Conservation (phyloP, 805 yeast species). For the Candida golubevii region DNA sequence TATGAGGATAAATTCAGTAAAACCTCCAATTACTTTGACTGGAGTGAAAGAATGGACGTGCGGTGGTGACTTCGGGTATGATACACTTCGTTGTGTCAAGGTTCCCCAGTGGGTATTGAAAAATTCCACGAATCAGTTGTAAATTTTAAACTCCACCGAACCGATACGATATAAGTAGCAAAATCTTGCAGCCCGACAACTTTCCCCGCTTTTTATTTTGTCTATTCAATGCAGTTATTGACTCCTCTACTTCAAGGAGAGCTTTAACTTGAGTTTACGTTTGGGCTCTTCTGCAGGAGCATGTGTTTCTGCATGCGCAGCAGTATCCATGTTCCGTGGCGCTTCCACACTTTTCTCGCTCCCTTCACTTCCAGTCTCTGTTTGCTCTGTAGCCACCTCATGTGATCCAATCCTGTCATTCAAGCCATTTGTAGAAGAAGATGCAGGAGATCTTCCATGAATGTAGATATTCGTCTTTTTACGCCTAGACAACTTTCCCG, state of each 20-base stretch:
- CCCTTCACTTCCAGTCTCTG: too few species aligned
- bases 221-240: too few species aligned
- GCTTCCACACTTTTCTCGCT: background rate
- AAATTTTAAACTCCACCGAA: too few species aligned
- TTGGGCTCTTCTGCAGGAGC: conserved; percentile 5
- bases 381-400: too few species aligned
- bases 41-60: background rate
- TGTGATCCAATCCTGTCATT: too few species aligned
- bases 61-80: background rate
- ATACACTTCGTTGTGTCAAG: too few species aligned
- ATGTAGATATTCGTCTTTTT: conserved; percentile 27
- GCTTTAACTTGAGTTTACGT: conserved; percentile 14
- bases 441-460: conserved; percentile 17
- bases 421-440: background rate
- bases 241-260: conserved; percentile 3
- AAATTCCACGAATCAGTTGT: too few species aligned
- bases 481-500: conserved; percentile 14
- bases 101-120: too few species aligned
- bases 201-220: too few species aligned
- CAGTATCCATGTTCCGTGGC: background rate
- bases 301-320: background rate
- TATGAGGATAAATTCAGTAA: too few species aligned
- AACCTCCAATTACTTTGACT: background rate
- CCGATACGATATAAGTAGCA: too few species aligned
- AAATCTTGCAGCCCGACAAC: too few species aligned